Evolutionary conservation across 768 basidiomycete genomes (phyloP).

Genomic region (Hortiboletus campestris): DNA sequence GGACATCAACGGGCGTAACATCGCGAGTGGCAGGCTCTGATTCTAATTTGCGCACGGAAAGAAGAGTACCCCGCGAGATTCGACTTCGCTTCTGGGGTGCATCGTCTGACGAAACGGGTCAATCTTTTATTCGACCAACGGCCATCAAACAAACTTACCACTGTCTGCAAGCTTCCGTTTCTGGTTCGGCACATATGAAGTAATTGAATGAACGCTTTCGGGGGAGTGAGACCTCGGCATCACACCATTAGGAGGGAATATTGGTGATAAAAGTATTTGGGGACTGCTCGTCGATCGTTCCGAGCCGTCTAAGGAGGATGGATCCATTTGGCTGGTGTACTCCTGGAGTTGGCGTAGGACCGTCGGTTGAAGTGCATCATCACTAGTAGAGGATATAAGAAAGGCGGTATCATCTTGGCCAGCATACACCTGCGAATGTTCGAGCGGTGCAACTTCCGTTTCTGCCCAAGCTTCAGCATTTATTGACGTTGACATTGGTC

Average conservation of each 20-base stretch:
- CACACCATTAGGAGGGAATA: neutral
- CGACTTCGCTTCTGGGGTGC: slow-evolving; percentile 24
- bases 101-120: slow-evolving; percentile 14
- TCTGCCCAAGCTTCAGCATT: neutral
- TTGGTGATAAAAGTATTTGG: neutral
- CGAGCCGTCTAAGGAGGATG: neutral
- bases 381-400: slow-evolving; percentile 1
- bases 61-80: slow-evolving; percentile 11
- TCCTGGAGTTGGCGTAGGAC: slow-evolving; percentile 17
- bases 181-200: neutral
- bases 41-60: slow-evolving; percentile 13
- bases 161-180: slow-evolving; percentile 13
- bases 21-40: slow-evolving; percentile 31
- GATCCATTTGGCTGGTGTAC: slow-evolving; percentile 10
- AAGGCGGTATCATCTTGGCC: slow-evolving; percentile 12
- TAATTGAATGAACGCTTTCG: neutral
- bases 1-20: slow-evolving; percentile 18
- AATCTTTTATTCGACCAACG: neutral
- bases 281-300: slow-evolving; percentile 1
- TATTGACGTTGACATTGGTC: neutral
- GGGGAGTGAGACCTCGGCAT: neutral
- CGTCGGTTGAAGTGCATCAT: slow-evolving; percentile 3
- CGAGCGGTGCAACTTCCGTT: neutral
- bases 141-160: slow-evolving; percentile 7
- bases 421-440: neutral